Evolutionary conservation across 805 yeast genomes (phyloP).

Genomic region (Zygosaccharomyces bailii): DNA sequence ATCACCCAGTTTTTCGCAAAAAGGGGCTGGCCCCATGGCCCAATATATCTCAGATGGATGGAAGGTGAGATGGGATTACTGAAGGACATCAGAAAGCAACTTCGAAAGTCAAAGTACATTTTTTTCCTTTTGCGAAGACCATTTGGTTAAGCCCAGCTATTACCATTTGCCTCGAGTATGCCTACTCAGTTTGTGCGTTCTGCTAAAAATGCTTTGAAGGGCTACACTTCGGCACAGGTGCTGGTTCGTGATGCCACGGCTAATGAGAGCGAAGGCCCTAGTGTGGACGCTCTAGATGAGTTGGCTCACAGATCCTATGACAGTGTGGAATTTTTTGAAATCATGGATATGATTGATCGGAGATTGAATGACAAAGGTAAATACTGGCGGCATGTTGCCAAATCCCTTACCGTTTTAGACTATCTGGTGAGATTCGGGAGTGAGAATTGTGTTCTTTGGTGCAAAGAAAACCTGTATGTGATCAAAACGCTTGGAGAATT

Average conservation of each 20-base stretch:
- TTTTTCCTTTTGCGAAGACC: background rate
- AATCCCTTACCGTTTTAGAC: conserved; percentile 80
- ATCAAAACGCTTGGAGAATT: conserved; percentile 89
- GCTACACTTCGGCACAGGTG: conserved; percentile 83
- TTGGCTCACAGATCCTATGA: conserved; percentile 71
- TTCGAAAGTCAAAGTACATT: background rate
- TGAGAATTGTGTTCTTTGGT: conserved; percentile 87
- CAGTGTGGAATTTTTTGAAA: conserved; percentile 70
- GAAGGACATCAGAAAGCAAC: background rate
- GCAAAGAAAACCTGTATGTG: conserved; percentile 80
- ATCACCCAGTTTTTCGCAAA: background rate
- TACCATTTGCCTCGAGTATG: conserved; percentile 41
- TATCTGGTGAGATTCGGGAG: conserved; percentile 80
- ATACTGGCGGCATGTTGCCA: conserved; percentile 94
- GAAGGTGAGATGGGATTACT: background rate
- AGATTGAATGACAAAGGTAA: conserved; percentile 92
- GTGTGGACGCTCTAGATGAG: conserved; percentile 77
- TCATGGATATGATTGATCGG: conserved; percentile 90
- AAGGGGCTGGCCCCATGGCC: conserved; percentile 7
- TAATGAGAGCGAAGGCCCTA: conserved; percentile 82
- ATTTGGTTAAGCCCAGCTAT: background rate
- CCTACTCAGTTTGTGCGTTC: conserved; percentile 74
- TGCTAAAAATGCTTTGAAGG: conserved; percentile 71
- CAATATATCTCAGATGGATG: conserved; percentile 4
- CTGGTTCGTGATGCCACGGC: conserved; percentile 89